phyloP scores from a whole-genome alignment of 768 basidiomycete species.

The Pleurotus citrinopileatus region DNA sequence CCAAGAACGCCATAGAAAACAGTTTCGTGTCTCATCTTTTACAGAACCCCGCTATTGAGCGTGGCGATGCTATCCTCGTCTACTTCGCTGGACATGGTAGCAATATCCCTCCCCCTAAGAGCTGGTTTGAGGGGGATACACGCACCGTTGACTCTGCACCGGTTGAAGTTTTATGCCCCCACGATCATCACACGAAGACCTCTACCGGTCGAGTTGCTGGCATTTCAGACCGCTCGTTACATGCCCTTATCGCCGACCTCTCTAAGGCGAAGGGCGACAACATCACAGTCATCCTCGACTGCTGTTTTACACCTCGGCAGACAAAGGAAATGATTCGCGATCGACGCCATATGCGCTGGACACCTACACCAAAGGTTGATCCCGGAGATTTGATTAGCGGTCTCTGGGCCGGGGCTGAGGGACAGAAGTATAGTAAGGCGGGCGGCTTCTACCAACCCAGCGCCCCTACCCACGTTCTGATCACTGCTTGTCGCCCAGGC shows the following conservation, averaged over 20 bases:
- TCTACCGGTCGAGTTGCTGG: slow-evolving; percentile 50
- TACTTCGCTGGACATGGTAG: slow-evolving; percentile 80
- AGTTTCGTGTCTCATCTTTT: slow-evolving; percentile 59
- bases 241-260: slow-evolving; percentile 58
- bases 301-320: slow-evolving; percentile 52
- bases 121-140: slow-evolving; percentile 49
- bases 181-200: slow-evolving; percentile 57
- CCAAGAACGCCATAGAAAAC: slow-evolving; percentile 60
- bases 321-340: slow-evolving; percentile 35
- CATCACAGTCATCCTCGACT: slow-evolving; percentile 65
- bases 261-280: slow-evolving; percentile 61
- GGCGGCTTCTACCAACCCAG: slow-evolving; percentile 43
- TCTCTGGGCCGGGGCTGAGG: slow-evolving; percentile 50
- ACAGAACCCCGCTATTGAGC: slow-evolving; percentile 56
- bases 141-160: slow-evolving; percentile 21
- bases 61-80: slow-evolving; percentile 62
- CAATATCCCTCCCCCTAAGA: slow-evolving; percentile 49
- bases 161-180: slow-evolving; percentile 63
- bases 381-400: slow-evolving; percentile 53
- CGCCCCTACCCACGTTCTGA: slow-evolving; percentile 44
- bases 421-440: slow-evolving; percentile 31
- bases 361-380: slow-evolving; percentile 51
- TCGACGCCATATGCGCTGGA: slow-evolving; percentile 54
- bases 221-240: slow-evolving; percentile 66
- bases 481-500: slow-evolving; percentile 55